Evolutionary conservation across 2,329 filamentous ascomycete genomes (phyloP).

Genomic region (Talaromyces atroroseus): DNA sequence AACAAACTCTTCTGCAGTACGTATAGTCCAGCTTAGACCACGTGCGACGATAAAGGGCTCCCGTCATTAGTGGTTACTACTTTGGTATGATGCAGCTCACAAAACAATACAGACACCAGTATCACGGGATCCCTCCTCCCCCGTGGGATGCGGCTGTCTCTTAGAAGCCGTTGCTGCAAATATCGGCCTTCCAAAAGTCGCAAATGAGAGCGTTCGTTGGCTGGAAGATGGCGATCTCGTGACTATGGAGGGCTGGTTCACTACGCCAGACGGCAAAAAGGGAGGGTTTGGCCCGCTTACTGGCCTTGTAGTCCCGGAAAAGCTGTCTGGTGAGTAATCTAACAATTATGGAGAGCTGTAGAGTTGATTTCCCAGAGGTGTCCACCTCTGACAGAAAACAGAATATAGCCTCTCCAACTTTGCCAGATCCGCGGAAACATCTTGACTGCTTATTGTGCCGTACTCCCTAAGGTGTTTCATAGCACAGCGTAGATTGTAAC

Average conservation of each 20-base stretch:
- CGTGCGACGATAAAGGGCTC: too few species aligned
- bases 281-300: slow-evolving; percentile 1
- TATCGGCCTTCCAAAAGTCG: neutral
- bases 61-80: neutral
- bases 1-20: slow-evolving; percentile 2
- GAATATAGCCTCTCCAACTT: neutral
- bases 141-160: slow-evolving; percentile 2
- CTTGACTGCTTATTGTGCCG: neutral
- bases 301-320: neutral
- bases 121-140: neutral
- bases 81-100: neutral
- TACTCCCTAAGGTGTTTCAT: neutral
- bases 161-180: neutral
- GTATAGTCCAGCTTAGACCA: neutral
- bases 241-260: slow-evolving; percentile 8
- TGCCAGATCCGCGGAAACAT: neutral
- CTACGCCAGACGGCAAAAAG: neutral
- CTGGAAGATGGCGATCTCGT: slow-evolving; percentile 4
- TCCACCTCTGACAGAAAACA: neutral
- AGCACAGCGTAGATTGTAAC: slow-evolving; percentile 3
- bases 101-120: neutral
- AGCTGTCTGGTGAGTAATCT: too few species aligned
- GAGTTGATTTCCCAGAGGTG: neutral
- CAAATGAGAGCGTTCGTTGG: neutral
- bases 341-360: too few species aligned